Conservation (phyloP, 2,329 filamentous ascomycete genomes). For the Capronia americana region DNA sequence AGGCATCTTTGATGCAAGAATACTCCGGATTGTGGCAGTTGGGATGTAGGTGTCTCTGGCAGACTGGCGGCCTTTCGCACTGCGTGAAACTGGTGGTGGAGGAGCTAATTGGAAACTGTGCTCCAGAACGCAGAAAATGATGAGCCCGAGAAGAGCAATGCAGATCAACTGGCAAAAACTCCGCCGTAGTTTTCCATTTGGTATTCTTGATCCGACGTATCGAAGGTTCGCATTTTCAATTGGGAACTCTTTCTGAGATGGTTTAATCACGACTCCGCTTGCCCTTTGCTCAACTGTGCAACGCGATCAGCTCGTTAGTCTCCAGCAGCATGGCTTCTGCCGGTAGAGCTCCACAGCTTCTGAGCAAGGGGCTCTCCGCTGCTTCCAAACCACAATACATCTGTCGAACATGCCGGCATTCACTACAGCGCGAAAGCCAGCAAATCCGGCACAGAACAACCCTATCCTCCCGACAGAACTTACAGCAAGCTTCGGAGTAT, state of each 20-base stretch:
- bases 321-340: slow-evolving; percentile 18
- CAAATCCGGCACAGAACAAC: slow-evolving; percentile 27
- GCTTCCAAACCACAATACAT: slow-evolving; percentile 22
- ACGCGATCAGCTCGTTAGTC: not conserved
- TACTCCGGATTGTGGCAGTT: too few relatives aligned
- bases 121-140: too few relatives aligned
- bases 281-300: not conserved
- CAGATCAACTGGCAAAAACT: not conserved
- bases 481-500: not conserved
- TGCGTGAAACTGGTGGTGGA: too few relatives aligned
- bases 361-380: slow-evolving; percentile 20
- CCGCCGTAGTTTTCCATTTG: not conserved
- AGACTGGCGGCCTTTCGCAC: too few relatives aligned
- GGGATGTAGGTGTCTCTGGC: too few relatives aligned
- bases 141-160: not conserved
- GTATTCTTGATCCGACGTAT: not conserved
- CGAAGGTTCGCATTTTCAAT: not conserved
- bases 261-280: not conserved
- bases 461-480: not conserved
- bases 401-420: slow-evolving; percentile 30
- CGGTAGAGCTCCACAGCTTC: slow-evolving; percentile 18
- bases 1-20: not conserved
- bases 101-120: too few relatives aligned
- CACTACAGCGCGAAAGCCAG: slow-evolving; percentile 20
- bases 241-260: not conserved